Base-by-base conservation (phyloP, 352 stramenopile species). In the Pythium apleroticum region DNA sequence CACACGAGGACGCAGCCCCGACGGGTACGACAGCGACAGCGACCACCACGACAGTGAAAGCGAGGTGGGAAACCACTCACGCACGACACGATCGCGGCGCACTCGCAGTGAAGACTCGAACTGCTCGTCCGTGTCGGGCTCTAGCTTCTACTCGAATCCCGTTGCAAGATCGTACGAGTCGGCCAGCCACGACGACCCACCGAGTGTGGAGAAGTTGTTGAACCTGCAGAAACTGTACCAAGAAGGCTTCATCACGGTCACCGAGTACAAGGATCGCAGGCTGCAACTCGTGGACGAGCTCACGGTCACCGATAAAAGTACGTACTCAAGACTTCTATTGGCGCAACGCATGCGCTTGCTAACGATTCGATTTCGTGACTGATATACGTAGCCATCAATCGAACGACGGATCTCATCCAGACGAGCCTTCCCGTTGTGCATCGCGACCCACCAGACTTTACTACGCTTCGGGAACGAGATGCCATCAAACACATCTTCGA, bases 401-500 rank as follows among this genome's bases (percentile, higher is more conserved):
- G 83, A 31, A 81, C 81, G 8, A 86, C 79, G 0, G 81, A 90
- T 49, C 69, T 90, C 30, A 73, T 89, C 7, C 70, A 73, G 4
- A 66, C 77, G 28, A 73, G 80, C 22, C 27, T 89, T 17, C 79
- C 79, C 1, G 84, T 90, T 14, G 60, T 92, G 8, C 86, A 90
- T 49, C 74, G 76, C 41, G 79, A 81, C 17, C 83, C 83, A 7
- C 83, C 83, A 24, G 81, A 90, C 35, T 92, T 92, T 61, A 71
- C 70, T 0, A 54, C 78, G 4, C 62, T 92, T 8, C 76, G 78
- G 6, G 78, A 88, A 60, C 77, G 83, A 30, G 77, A 88, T 67
- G 85, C 85, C 33, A 88, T 94, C 66, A 91, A 91, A 45, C 85
- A 94, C 63, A 69, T 85, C 2, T 92, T 94, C 52, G 83, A 94